These are phyloP conservation scores for Cryphonectria parasitica DNA, from an alignment of 2,329 filamentous ascomycete species.

Conservation along the genomic window DNA sequence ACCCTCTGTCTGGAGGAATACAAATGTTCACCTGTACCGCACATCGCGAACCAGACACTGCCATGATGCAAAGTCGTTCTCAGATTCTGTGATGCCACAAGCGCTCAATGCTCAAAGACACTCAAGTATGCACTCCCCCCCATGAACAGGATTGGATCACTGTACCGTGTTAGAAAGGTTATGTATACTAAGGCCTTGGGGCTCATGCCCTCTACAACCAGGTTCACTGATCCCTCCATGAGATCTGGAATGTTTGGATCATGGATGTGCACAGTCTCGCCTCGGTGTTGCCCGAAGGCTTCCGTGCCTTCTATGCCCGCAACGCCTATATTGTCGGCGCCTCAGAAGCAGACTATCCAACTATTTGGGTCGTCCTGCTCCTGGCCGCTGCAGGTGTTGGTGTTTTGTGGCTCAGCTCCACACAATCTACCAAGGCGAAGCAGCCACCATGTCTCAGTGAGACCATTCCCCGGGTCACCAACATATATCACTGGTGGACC, in stretches of 20 bases:
- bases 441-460: slow-evolving; percentile 12
- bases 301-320: neutral
- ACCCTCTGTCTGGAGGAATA: neutral
- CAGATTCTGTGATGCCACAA: neutral
- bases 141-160: neutral
- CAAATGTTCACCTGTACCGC: neutral
- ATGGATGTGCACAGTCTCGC: neutral
- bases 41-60: neutral
- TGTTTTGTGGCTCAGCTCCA: neutral
- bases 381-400: neutral
- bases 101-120: neutral
- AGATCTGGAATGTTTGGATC: neutral
- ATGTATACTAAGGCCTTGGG: neutral
- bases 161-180: neutral
- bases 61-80: neutral
- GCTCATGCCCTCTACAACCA: neutral
- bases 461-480: slow-evolving; percentile 13
- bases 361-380: neutral
- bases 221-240: neutral
- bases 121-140: neutral
- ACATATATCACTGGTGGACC: slow-evolving; percentile 10
- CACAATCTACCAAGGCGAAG: neutral
- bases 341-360: neutral
- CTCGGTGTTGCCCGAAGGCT: neutral
- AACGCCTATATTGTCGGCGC: neutral